Evolutionary conservation across 73 alveolate species (phyloP).

Genomic region (Breviolum minutum): DNA sequence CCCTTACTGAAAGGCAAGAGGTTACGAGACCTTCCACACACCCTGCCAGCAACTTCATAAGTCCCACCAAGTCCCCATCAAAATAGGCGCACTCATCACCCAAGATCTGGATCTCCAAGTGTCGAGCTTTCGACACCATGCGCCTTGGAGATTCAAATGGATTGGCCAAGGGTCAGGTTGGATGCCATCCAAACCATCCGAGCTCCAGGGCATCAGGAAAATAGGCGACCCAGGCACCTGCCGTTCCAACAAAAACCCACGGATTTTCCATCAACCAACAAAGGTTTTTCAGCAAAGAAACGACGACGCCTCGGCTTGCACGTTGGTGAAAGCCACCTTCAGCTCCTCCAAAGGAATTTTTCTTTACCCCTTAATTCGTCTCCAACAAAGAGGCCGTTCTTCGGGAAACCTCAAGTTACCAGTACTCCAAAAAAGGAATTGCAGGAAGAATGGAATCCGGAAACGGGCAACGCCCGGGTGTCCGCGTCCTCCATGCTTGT

Average conservation of each 20-base stretch:
- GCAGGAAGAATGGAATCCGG: neutral
- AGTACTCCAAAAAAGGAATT: neutral
- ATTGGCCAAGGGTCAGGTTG: too few species aligned
- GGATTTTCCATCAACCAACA: neutral
- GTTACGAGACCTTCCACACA: too few species aligned
- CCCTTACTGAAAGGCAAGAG: too few species aligned
- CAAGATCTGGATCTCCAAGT: slow-evolving; percentile 95
- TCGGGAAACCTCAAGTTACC: neutral
- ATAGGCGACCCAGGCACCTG: slow-evolving; percentile 84
- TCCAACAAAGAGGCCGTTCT: neutral
- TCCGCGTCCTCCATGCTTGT: slow-evolving; percentile 96
- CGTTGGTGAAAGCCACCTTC: slow-evolving; percentile 94
- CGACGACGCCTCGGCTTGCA: neutral
- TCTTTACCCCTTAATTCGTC: neutral
- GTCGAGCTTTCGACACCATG: slow-evolving; percentile 95
- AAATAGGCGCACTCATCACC: slow-evolving; percentile 71
- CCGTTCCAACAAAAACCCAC: neutral
- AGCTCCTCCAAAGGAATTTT: slow-evolving; percentile 95
- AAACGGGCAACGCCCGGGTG: neutral
- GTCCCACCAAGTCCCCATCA: neutral
- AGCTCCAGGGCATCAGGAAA: slow-evolving; percentile 26
- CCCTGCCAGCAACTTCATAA: too few species aligned
- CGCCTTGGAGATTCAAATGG: neutral
- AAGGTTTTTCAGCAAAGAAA: neutral
- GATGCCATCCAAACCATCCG: slow-evolving; percentile 53